Evolutionary conservation across 768 basidiomycete species (phyloP).

Genomic region (Stropharia rugosoannulata): DNA sequence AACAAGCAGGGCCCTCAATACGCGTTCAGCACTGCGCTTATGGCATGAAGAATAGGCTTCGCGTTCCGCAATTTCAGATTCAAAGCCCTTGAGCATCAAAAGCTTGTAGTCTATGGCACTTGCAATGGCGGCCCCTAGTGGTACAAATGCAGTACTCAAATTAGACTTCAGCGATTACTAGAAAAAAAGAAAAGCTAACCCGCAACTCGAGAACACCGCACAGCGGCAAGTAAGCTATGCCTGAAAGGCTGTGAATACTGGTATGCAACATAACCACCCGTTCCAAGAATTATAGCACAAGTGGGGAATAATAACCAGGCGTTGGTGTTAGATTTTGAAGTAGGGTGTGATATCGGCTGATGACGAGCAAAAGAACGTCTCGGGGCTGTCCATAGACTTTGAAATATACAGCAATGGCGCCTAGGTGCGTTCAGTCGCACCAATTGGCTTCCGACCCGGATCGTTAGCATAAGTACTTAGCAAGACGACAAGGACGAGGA

Average conservation of each 20-base stretch:
- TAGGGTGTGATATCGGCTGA: not conserved
- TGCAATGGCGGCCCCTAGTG: conserved; percentile 55
- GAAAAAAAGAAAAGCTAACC: conserved; percentile 33
- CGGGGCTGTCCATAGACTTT: conserved; percentile 1
- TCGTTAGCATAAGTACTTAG: conserved; percentile 8
- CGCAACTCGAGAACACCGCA: conserved; percentile 81
- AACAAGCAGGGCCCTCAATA: conserved; percentile 79
- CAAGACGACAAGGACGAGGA: too few species aligned
- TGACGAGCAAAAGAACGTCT: conserved; percentile 2
- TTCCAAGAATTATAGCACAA: conserved; percentile 33
- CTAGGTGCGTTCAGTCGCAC: not conserved
- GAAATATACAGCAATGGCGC: not conserved
- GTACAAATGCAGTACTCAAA: conserved; percentile 12
- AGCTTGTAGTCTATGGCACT: conserved; percentile 73
- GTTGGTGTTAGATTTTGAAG: conserved; percentile 2
- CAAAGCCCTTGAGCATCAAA: conserved; percentile 56
- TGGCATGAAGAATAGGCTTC: conserved; percentile 79
- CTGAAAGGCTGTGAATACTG: conserved; percentile 71
- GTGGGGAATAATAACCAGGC: conserved; percentile 39
- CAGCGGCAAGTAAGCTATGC: conserved; percentile 68
- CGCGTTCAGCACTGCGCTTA: conserved; percentile 73
- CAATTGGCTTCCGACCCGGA: conserved; percentile 6
- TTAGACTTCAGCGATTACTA: not conserved
- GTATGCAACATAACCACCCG: conserved; percentile 51
- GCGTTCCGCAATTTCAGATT: conserved; percentile 46